A percentile compares a stretch with the other conserved stretches of the same genome.
These are phyloP conservation scores for Chrysoporthe austroafricana DNA, from an alignment of 2,329 filamentous ascomycete species.

Conservation along the genomic window DNA sequence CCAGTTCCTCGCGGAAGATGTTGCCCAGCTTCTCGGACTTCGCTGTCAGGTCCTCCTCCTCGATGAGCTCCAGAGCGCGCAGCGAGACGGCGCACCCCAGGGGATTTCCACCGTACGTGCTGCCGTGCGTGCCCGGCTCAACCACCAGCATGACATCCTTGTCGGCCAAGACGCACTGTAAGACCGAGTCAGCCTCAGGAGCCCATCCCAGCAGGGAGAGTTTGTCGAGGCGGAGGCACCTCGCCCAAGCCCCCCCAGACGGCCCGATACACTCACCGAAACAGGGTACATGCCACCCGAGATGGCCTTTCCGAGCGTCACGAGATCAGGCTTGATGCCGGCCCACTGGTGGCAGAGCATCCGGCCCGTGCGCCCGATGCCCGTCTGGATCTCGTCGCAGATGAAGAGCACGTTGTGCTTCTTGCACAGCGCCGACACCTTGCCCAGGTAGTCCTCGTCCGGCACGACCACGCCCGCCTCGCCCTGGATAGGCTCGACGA, in stretches of 20 bases:
- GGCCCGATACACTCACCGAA: slow-evolving; percentile 10
- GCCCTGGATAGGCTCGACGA: slow-evolving; percentile 96
- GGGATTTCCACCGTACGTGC: slow-evolving; percentile 97
- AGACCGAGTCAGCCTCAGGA: background rate
- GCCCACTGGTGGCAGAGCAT: slow-evolving; percentile 96
- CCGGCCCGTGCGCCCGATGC: slow-evolving; percentile 91
- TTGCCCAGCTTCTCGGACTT: slow-evolving; percentile 81
- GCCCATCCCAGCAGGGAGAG: background rate
- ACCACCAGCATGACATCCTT: slow-evolving; percentile 95
- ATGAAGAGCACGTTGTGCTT: slow-evolving; percentile 96
- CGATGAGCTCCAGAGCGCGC: slow-evolving; percentile 88
- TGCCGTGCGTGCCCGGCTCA: slow-evolving; percentile 95
- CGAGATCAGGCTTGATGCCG: slow-evolving; percentile 91
- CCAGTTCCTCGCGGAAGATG: slow-evolving; percentile 79
- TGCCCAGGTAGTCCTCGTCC: slow-evolving; percentile 81
- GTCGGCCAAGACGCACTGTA: slow-evolving; percentile 73
- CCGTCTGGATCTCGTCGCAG: slow-evolving; percentile 98
- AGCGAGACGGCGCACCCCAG: slow-evolving; percentile 95
- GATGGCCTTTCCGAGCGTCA: slow-evolving; percentile 95
- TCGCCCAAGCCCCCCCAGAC: background rate
- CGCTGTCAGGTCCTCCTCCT: slow-evolving; percentile 87
- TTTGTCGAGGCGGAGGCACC: too few relatives aligned
- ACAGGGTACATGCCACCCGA: slow-evolving; percentile 99
- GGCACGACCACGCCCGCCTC: slow-evolving; percentile 97
- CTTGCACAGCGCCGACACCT: slow-evolving; percentile 83